A percentile compares a stretch with the other conserved stretches of the same genome.
Conservation (phyloP, 1,139 yeast species). For the Hansenula lynferdii region DNA sequence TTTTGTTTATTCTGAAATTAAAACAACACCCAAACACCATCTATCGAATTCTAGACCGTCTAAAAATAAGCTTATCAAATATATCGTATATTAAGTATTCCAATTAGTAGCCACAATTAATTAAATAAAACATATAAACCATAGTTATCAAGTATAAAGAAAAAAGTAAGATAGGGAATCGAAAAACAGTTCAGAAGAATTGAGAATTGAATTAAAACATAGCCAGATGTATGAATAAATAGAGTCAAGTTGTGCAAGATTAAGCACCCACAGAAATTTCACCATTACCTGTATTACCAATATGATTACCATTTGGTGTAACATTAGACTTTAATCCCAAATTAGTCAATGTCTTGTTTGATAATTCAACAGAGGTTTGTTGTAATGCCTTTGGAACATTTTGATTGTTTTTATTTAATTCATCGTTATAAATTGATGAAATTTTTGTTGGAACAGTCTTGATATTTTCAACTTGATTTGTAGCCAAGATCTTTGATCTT, state of each 20-base stretch:
- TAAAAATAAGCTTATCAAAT: too few species aligned
- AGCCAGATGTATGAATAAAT: neutral
- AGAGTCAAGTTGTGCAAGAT: neutral
- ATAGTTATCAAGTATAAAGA: too few species aligned
- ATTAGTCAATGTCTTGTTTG: constrained; percentile 8
- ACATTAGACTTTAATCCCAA: neutral
- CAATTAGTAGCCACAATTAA: too few species aligned
- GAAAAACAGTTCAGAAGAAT: too few species aligned
- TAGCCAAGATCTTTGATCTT: constrained; percentile 7
- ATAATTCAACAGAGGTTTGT: constrained; percentile 10
- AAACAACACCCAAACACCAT: too few species aligned
- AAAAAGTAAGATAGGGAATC: too few species aligned
- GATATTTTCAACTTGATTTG: constrained; percentile 3
- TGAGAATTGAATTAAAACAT: too few species aligned
- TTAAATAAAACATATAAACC: too few species aligned
- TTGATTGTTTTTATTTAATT: constrained; percentile 6
- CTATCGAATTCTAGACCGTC: too few species aligned
- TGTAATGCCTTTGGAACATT: constrained; percentile 13
- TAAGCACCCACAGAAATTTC: neutral
- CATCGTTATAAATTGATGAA: constrained; percentile 9
- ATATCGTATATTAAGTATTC: too few species aligned
- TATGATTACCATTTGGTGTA: neutral
- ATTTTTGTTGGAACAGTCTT: constrained; percentile 2
- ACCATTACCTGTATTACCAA: neutral
- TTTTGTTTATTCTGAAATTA: too few species aligned